Conservation (phyloP, 1,284 basidiomycete genomes). For the Cryptococcus sp. region DNA sequence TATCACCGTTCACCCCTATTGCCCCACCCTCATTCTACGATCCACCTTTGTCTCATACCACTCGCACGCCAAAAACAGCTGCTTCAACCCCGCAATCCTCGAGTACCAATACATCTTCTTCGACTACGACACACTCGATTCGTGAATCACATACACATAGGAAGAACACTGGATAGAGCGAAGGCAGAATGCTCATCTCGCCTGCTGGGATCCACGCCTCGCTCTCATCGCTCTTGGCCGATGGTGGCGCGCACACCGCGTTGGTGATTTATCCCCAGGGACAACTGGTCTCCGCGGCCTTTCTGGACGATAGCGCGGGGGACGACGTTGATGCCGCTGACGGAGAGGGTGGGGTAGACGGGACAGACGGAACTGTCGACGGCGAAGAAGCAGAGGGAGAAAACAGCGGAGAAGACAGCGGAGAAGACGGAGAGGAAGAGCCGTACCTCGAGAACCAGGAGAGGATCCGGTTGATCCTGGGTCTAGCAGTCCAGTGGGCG, state of each 20-base stretch:
- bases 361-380: not conserved
- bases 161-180: not conserved
- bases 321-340: not conserved
- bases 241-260: constrained; percentile 28
- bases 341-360: not conserved
- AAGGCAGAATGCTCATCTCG: constrained; percentile 13
- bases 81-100: too few species aligned
- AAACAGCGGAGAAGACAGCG: constrained; percentile 4
- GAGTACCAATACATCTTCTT: too few species aligned
- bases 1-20: too few species aligned
- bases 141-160: too few species aligned
- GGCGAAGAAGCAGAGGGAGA: constrained; percentile 11
- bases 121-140: too few species aligned
- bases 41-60: too few species aligned
- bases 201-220: constrained; percentile 15
- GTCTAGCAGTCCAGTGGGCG: constrained; percentile 39
- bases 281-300: constrained; percentile 26
- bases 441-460: constrained; percentile 39
- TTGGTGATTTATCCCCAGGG: constrained; percentile 39
- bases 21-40: too few species aligned
- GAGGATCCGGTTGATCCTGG: constrained; percentile 32
- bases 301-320: constrained; percentile 14
- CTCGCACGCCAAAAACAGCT: too few species aligned
- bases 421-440: constrained; percentile 18
- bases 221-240: constrained; percentile 13